Base-by-base conservation (phyloP, 176 grass and related monocot species). In the Alopecurus myosuroides region DNA sequence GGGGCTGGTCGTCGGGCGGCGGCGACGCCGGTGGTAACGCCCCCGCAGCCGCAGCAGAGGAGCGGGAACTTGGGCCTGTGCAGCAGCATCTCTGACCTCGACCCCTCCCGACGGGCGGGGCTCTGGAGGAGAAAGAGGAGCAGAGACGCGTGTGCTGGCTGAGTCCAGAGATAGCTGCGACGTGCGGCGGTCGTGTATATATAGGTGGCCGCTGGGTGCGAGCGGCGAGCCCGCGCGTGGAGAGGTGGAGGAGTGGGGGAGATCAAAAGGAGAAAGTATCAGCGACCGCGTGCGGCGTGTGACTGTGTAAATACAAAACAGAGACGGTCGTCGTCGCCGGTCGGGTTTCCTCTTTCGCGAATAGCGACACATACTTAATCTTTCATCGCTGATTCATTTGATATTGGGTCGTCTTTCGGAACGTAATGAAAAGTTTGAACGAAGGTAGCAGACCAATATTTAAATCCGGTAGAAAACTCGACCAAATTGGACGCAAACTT, bases 11-110 rank as follows among this genome's bases (percentile, higher is more conserved):
- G 77, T 42, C 56, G 65, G 4, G 51, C 75, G 55, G 51, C 75
- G 55, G 76, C 78, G 14, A 41, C 75, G 46, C 56, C 68, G 20
- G 39, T 29, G 15, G 23, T 58, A n/a, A 88, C 70, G 40, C 56
- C 77, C 6, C 81, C 84, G 60, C 84, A 71, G 20, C 86, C 85
- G 82, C 84, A 95, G 78, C 89, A 89, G 37, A 89, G 86, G 41
- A 91, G 69, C 34, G 83, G 78, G 49, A 90, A 68, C 41, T 76
- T 69, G 67, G 68, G 75, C 62, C 86, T 61, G 9, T 86, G 84
- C 74, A 79, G 84, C 11, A 79, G 70, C 78, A 89, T 85, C 26
- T 31, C 63, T 31, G 9, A 0, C 40, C 2, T 39, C 67, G 33
- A 3, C 20, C 66, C 45, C 17, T 35, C 9, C 23, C 62, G 83